Conservation (phyloP, 108 stramenopile genomes). For the Fragilaria crotonensis region DNA sequence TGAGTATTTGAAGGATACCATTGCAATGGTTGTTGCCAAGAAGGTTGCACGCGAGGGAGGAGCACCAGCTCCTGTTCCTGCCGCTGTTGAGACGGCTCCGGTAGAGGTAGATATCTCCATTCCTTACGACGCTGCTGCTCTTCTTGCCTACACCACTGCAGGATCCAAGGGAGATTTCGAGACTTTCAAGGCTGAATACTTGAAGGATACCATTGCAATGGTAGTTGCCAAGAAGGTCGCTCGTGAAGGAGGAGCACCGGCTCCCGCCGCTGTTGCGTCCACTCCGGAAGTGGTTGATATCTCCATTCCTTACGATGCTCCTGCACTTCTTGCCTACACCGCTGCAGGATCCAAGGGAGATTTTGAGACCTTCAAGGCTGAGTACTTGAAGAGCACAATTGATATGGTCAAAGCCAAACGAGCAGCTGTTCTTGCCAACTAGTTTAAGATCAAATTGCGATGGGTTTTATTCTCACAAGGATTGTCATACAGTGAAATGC, state of each 20-base stretch:
- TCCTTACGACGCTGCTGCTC: slow-evolving; percentile 41
- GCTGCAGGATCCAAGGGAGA: slow-evolving; percentile 37
- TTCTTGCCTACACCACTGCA: slow-evolving; percentile 39
- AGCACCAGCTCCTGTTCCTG: neutral
- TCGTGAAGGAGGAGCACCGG: too few relatives aligned
- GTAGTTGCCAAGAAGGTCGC: too few relatives aligned
- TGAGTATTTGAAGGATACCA: neutral
- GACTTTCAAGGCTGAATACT: slow-evolving; percentile 39
- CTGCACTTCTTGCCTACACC: slow-evolving; percentile 43
- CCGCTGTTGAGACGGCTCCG: too few relatives aligned
- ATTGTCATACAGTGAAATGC: too few relatives aligned
- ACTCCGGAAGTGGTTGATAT: too few relatives aligned
- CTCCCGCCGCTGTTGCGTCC: too few relatives aligned
- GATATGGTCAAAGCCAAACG: neutral
- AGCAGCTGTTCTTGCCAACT: too few relatives aligned
- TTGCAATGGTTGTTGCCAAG: neutral
- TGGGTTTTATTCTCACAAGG: too few relatives aligned
- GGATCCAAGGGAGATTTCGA: slow-evolving; percentile 41
- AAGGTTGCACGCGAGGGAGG: neutral
- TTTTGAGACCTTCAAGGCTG: slow-evolving; percentile 38
- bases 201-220: slow-evolving; percentile 37
- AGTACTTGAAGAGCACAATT: slow-evolving; percentile 35
- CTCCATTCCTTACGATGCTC: slow-evolving; percentile 39
- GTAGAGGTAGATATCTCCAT: slow-evolving; percentile 10
- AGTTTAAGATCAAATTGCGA: too few relatives aligned